These are phyloP conservation scores for Aureobasidium musti DNA, from an alignment of 2,329 filamentous ascomycete species.

Conservation along the genomic window DNA sequence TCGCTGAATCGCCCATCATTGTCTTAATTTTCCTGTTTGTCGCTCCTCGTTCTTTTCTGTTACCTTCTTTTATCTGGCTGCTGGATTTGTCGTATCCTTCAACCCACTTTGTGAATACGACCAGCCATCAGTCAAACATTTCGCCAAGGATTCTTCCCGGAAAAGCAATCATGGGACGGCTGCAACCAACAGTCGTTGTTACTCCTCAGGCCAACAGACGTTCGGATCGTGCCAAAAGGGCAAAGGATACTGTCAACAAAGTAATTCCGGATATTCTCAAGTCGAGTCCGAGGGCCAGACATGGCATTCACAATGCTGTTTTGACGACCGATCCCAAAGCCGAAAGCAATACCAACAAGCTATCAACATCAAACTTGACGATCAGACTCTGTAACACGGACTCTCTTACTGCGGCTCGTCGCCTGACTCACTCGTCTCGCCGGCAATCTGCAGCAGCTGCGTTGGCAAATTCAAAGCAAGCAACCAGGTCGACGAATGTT, in stretches of 20 bases:
- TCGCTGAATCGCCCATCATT: constrained; percentile 27
- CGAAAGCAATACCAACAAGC: constrained; percentile 30
- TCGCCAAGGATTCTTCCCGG: constrained; percentile 19
- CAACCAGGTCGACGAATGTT: constrained; percentile 43
- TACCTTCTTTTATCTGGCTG: constrained; percentile 8
- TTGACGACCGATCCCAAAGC: constrained; percentile 48
- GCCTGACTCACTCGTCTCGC: constrained; percentile 37
- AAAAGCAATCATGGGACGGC: constrained; percentile 32
- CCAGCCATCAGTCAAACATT: neutral
- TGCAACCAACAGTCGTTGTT: constrained; percentile 33
- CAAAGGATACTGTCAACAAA: constrained; percentile 60
- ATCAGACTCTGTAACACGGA: constrained; percentile 55
- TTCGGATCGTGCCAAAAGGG: constrained; percentile 53
- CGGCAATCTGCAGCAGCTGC: constrained; percentile 29
- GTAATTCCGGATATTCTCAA: constrained; percentile 59
- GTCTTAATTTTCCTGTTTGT: constrained; percentile 28
- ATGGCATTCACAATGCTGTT: constrained; percentile 56
- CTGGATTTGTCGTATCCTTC: constrained; percentile 8
- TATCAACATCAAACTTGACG: constrained; percentile 34
- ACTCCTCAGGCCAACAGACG: constrained; percentile 33
- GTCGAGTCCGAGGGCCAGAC: constrained; percentile 57
- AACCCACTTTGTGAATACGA: neutral
- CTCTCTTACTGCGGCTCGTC: constrained; percentile 56
- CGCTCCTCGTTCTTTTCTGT: neutral
- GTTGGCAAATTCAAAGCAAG: constrained; percentile 5